Evolutionary conservation across 2,329 filamentous ascomycete species (phyloP).

Genomic region (Cladosporium sp.): DNA sequence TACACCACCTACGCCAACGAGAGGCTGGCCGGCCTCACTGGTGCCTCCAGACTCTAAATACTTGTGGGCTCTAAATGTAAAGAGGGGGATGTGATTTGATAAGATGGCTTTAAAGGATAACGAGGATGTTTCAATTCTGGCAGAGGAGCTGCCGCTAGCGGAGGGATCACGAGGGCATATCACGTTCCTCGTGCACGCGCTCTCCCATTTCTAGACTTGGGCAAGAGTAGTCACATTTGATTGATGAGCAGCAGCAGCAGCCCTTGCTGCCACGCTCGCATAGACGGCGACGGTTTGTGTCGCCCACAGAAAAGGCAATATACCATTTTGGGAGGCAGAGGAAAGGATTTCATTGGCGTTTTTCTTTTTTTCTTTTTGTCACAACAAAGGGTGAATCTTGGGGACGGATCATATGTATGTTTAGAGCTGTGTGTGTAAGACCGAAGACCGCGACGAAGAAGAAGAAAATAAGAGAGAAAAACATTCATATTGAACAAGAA

Average conservation of each 20-base stretch:
- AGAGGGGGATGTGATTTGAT: neutral
- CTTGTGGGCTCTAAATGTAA: neutral
- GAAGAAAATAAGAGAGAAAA: neutral
- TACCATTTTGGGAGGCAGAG: conserved; percentile 1
- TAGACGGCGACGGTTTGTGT: neutral
- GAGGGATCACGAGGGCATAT: too few species aligned
- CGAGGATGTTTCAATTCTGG: neutral
- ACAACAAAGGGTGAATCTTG: neutral
- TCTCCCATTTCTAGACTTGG: neutral
- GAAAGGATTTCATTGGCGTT: neutral
- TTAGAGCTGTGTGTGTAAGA: neutral
- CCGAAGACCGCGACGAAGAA: neutral
- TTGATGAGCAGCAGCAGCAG: neutral
- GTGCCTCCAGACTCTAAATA: neutral
- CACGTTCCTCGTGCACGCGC: neutral
- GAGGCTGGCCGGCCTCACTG: conserved; percentile 11
- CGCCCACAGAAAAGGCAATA: conserved; percentile 9
- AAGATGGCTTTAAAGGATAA: neutral
- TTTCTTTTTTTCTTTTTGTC: conserved; percentile 1
- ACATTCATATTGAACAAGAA: neutral
- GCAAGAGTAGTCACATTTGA: neutral
- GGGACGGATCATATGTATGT: conserved; percentile 1
- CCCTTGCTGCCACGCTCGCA: neutral
- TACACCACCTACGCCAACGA: conserved; percentile 15
- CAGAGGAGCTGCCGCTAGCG: neutral